Base-by-base conservation (phyloP, 2,329 filamentous ascomycete genomes). In the Hymenoscyphus infarciens region DNA sequence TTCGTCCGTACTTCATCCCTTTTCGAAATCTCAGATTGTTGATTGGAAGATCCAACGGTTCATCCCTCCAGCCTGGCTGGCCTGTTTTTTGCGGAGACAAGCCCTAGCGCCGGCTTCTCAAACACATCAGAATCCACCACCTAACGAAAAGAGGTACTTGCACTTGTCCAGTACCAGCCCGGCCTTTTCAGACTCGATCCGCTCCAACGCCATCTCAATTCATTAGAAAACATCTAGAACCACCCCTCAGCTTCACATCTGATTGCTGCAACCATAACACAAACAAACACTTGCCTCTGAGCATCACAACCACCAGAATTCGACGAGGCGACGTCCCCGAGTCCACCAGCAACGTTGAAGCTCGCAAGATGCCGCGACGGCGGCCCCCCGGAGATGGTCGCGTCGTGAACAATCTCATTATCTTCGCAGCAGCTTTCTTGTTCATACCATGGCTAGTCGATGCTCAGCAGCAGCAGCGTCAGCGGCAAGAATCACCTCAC, bases 391-490 rank as follows among this genome's bases (percentile, higher is more conserved):
- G 82, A 78, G 82, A 83, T 76, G 81, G 79, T 74, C 75, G 73
- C 77, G 79, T 77, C 76, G 78, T 78, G 73, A 81, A 75, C 76
- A 78, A 71, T 78, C 76, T 73, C 74, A 78, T 71, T 71, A 82
- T 74, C 71, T 81, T 75, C 74, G 82, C 83, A 75, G 79, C 87
- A 74, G 82, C 81, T 70, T 75, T 86, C 66, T 77, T 87, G 62
- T 75, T 87, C 61, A 74, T 88, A 63, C 83, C 84, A 60, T 83
- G 80, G 77, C 77, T 86, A 68, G 82, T 83, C 78, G 81, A 86
- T 71, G 84, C 83, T 82, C 85, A 85, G 81, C 85, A 86, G 82
- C 85, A 87, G 81, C 82, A 82, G 65, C 77, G 75, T 69, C 68
- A 69, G 57, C 68, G 67, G 61, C 67, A 73, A 61, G 67, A 71